Base-by-base conservation (phyloP, 1,284 basidiomycete genomes). In the Flammula alnicola region DNA sequence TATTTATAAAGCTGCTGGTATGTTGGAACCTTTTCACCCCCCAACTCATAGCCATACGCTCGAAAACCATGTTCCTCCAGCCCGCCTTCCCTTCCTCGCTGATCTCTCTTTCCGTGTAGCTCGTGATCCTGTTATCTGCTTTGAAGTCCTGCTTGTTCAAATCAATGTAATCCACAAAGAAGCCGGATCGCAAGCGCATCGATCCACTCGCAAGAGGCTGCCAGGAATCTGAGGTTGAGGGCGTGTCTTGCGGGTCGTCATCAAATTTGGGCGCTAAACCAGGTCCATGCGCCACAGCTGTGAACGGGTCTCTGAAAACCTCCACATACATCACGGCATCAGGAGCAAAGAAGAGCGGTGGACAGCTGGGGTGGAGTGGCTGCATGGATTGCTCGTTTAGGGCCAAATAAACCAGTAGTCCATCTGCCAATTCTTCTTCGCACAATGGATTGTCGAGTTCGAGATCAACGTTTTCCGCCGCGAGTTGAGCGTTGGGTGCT, bases 401-500 rank as follows among this genome's bases (percentile, higher is more conserved):
- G 25, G 57, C 45, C 12, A 63, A 47, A 38, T 62, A 49, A 17
- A 58, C 54, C 27, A 69, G 49, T 9, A 69, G 44, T 0, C 66
- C 63, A 7, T 38, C 35, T 22, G 55, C 51, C 19, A 70, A 52
- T 27, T 63, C 58, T 14, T 51, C 50, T 20, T 38, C 49, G 23
- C 46, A 37, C 6, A 56, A 31, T n/a, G 45, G 31, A 19, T 12
- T 36, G 31, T 57, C 55, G 27, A 63, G 44, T n/a, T 56, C 41
- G 30, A 71, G 48, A 17, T 47, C 44, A 38, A 75, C 64, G 22
- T 62, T 42, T 22, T 62, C 63, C 5, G 72, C 59, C 10, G 59
- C 59, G 11, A 77, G 54, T 54, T 76, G 75, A 12, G 64, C 63
- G 51, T 76, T 77, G 17, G 73, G 73, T 2, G 68, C 65, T 11